A percentile compares a stretch with the other conserved stretches of the same genome.
Conservation (phyloP, 176 grass and related monocot genomes). For the Triticum dicoccoides region DNA sequence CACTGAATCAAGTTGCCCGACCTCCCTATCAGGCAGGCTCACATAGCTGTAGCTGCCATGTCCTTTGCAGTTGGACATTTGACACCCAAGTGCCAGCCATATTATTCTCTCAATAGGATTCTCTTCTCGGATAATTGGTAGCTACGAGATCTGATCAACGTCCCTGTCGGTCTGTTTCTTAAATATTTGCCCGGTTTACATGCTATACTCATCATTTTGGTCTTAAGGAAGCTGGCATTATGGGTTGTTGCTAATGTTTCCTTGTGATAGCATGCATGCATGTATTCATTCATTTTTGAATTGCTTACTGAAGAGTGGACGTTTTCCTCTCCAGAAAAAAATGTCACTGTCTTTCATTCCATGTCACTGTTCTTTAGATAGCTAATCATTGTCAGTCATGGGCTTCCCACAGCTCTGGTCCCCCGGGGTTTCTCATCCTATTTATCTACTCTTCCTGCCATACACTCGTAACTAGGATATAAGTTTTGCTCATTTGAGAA, state of each 20-base stretch:
- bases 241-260: not conserved
- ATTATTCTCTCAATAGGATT: not conserved
- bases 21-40: slow-evolving; percentile 20
- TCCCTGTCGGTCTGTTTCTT: not conserved
- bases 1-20: slow-evolving; percentile 9
- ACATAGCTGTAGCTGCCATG: slow-evolving; percentile 25
- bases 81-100: slow-evolving; percentile 24
- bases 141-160: not conserved
- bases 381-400: slow-evolving; percentile 11
- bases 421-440: slow-evolving; percentile 9
- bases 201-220: not conserved
- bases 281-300: not conserved
- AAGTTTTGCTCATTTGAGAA: not conserved
- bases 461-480: not conserved
- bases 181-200: not conserved
- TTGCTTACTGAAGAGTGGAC: not conserved
- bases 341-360: slow-evolving; percentile 8
- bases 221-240: not conserved
- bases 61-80: slow-evolving; percentile 36
- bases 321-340: not conserved
- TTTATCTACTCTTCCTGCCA: not conserved
- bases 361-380: slow-evolving; percentile 20
- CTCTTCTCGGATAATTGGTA: not conserved
- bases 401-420: slow-evolving; percentile 22
- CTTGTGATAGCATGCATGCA: not conserved